phyloP scores from a whole-genome alignment of 192 early-diverging fungal species.

The Backusella mclennaniae region DNA sequence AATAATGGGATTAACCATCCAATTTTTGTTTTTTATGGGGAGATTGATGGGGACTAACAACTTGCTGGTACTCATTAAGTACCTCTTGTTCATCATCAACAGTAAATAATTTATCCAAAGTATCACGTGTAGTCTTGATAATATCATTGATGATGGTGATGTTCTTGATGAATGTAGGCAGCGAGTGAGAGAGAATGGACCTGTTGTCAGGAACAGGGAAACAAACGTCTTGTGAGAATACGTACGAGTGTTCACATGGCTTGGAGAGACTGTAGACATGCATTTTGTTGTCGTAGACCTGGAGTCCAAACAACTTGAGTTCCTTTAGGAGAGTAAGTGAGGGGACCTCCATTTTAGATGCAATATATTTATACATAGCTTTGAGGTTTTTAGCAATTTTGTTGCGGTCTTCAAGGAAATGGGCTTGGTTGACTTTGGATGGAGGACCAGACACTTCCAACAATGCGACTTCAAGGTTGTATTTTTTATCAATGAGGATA shows the following conservation, averaged over 20 bases:
- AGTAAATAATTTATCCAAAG: neutral
- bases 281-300: neutral
- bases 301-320: neutral
- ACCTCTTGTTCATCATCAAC: neutral
- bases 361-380: neutral
- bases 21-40: no score
- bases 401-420: neutral
- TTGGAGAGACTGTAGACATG: neutral
- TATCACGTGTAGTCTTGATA: neutral
- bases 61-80: neutral
- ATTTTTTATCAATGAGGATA: neutral
- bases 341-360: neutral
- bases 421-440: neutral
- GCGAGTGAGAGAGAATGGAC: neutral
- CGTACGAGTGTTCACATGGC: neutral
- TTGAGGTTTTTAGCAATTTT: neutral
- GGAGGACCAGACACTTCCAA: neutral
- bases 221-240: neutral
- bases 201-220: neutral
- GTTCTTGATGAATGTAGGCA: neutral
- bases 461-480: neutral
- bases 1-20: no score
- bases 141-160: neutral
- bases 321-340: neutral
- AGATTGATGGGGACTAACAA: no score